These are phyloP conservation scores for Parathielavia appendiculata DNA, from an alignment of 495 filamentous ascomycete species.

Conservation along the genomic window DNA sequence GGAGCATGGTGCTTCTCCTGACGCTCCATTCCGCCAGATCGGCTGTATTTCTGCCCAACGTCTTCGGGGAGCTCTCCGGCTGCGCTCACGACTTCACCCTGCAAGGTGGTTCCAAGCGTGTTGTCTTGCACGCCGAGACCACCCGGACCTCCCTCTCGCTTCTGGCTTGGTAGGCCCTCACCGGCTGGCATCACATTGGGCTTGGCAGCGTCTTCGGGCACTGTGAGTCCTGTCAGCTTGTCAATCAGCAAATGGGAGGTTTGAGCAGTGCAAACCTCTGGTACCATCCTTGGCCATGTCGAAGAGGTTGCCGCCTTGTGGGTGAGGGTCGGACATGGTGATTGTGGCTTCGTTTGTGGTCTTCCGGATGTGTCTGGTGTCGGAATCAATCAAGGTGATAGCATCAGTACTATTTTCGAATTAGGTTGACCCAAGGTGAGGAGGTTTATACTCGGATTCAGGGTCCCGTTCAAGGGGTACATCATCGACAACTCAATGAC, in stretches of 20 bases:
- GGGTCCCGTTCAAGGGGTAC: neutral
- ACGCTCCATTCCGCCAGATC: slow-evolving; percentile 21
- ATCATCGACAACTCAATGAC: no score
- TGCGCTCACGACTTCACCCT: slow-evolving; percentile 20
- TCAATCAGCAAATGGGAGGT: neutral
- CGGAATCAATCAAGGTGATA: no score
- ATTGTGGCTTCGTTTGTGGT: neutral
- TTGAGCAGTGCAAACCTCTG: slow-evolving; percentile 8
- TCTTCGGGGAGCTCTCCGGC: slow-evolving; percentile 22
- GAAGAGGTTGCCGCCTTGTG: slow-evolving; percentile 22
- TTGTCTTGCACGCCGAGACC: slow-evolving; percentile 4
- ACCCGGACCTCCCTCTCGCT: neutral
- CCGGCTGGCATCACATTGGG: slow-evolving; percentile 19
- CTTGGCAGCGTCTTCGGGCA: slow-evolving; percentile 22
- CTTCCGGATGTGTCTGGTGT: neutral
- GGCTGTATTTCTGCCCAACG: slow-evolving; percentile 20
- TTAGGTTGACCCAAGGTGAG: no score
- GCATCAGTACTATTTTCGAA: no score
- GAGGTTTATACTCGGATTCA: no score
- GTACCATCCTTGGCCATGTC: slow-evolving; percentile 27
- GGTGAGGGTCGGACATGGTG: slow-evolving; percentile 21
- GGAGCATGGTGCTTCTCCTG: slow-evolving; percentile 6
- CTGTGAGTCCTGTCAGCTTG: slow-evolving; percentile 1
- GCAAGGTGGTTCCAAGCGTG: neutral
- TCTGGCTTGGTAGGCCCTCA: neutral